A percentile compares a stretch with the other conserved stretches of the same genome.
These are phyloP conservation scores for Akanthomyces muscarius DNA, from an alignment of 2,329 filamentous ascomycete species.

Conservation along the genomic window DNA sequence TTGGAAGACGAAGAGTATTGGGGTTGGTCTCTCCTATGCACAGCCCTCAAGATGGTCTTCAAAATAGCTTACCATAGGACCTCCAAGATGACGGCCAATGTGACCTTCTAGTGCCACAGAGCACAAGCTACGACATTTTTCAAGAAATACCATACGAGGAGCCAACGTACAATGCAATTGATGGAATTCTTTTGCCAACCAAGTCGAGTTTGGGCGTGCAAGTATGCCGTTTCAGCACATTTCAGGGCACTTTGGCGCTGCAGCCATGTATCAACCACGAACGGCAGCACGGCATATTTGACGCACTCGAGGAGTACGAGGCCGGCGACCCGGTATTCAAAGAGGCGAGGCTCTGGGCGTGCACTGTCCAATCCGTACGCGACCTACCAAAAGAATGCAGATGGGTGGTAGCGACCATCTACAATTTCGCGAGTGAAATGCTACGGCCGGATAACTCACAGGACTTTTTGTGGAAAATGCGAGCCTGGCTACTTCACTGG, in stretches of 20 bases:
- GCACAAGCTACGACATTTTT: background rate
- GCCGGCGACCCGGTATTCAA: slow-evolving; percentile 26
- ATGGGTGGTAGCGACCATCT: slow-evolving; percentile 31
- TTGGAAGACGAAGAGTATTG: background rate
- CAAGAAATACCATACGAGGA: slow-evolving; percentile 25
- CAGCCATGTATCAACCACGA: slow-evolving; percentile 29
- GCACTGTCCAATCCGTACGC: slow-evolving; percentile 24
- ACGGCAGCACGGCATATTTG: slow-evolving; percentile 23
- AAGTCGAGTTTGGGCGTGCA: background rate
- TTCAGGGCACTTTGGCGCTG: slow-evolving; percentile 25
- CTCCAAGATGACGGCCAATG: background rate
- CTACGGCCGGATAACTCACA: slow-evolving; percentile 22
- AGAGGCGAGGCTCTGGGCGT: slow-evolving; percentile 30
- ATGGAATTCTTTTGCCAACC: background rate
- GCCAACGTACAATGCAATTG: slow-evolving; percentile 22
- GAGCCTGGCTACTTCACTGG: slow-evolving; percentile 29
- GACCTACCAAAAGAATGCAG: slow-evolving; percentile 28
- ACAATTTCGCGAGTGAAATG: slow-evolving; percentile 30
- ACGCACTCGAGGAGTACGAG: slow-evolving; percentile 23
- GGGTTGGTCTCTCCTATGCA: background rate
- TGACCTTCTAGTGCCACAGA: background rate
- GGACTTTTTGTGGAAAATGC: slow-evolving; percentile 23
- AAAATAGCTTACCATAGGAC: background rate
- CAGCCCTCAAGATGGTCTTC: background rate
- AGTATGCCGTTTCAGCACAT: slow-evolving; percentile 28